These are phyloP conservation scores for Colletotrichum euphorbiae DNA, from an alignment of 2,329 filamentous ascomycete species.

Conservation along the genomic window DNA sequence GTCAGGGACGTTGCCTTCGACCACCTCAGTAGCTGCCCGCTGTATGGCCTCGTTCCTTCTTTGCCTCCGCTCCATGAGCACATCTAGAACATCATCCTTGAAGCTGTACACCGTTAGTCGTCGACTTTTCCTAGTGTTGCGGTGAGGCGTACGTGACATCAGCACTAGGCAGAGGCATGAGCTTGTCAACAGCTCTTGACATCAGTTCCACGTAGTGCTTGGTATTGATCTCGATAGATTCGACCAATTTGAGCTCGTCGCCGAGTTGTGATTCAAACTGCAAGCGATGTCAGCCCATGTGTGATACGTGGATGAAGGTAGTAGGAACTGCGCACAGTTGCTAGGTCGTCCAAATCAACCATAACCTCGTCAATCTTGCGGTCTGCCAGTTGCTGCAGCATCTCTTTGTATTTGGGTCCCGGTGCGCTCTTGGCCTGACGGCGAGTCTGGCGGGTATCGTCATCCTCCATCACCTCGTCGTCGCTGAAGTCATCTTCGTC, in stretches of 20 bases:
- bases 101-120: slow-evolving; percentile 67
- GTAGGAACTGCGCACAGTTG: slow-evolving; percentile 68
- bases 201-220: slow-evolving; percentile 96
- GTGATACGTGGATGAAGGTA: slow-evolving; percentile 82
- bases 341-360: slow-evolving; percentile 90
- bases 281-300: slow-evolving; percentile 57
- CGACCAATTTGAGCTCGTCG: slow-evolving; percentile 78
- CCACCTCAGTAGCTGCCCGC: slow-evolving; percentile 60
- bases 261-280: slow-evolving; percentile 81
- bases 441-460: slow-evolving; percentile 66
- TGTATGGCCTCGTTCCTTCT: slow-evolving; percentile 84
- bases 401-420: slow-evolving; percentile 87
- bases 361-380: slow-evolving; percentile 80
- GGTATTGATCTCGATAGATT: slow-evolving; percentile 89
- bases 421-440: slow-evolving; percentile 64
- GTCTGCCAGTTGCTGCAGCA: slow-evolving; percentile 89
- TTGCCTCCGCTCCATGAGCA: slow-evolving; percentile 92
- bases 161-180: slow-evolving; percentile 81
- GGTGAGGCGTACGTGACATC: slow-evolving; percentile 75
- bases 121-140: not conserved
- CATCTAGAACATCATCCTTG: slow-evolving; percentile 97
- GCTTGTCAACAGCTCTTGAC: slow-evolving; percentile 86
- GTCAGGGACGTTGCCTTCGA: slow-evolving; percentile 64
- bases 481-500: slow-evolving; percentile 89
- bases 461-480: slow-evolving; percentile 92